Conservation (phyloP, 495 filamentous ascomycete species). For the Penicillium angulare region DNA sequence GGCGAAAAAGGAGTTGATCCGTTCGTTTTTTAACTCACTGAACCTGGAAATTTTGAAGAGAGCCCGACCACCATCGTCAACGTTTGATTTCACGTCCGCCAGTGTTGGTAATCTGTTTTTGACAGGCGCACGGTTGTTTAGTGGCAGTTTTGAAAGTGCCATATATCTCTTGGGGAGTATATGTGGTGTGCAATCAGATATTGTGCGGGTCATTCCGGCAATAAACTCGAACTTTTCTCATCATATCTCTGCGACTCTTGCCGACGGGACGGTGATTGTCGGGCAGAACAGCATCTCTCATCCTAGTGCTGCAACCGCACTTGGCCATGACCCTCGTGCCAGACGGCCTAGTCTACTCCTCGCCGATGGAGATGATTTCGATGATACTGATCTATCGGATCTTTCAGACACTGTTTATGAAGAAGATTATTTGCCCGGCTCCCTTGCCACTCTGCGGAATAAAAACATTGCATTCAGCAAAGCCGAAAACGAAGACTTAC, state of each 20-base stretch:
- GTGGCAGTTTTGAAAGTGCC: conserved; percentile 75
- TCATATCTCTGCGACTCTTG: conserved; percentile 83
- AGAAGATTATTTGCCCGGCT: conserved; percentile 86
- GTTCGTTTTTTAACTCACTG: conserved; percentile 81
- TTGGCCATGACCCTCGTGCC: conserved; percentile 31
- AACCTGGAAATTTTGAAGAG: conserved; percentile 92
- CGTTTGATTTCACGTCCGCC: conserved; percentile 85
- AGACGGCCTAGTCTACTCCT: conserved; percentile 38
- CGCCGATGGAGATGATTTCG: conserved; percentile 46
- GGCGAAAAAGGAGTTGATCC: conserved; percentile 86
- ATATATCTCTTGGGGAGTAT: conserved; percentile 82
- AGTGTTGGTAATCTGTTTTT: conserved; percentile 94
- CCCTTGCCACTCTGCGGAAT: conserved; percentile 72
- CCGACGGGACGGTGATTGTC: conserved; percentile 74
- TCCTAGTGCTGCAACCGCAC: conserved; percentile 59
- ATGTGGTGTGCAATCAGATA: conserved; percentile 67
- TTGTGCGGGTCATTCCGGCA: conserved; percentile 76
- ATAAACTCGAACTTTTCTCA: conserved; percentile 93
- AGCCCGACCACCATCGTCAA: conserved; percentile 66
- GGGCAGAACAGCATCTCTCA: conserved; percentile 94
- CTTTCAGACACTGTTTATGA: conserved; percentile 49
- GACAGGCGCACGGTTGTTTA: conserved; percentile 78
- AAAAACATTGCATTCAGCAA: conserved; percentile 82
- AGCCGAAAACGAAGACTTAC: conserved; percentile 64
- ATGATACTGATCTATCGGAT: conserved; percentile 72